A percentile compares a stretch with the other conserved stretches of the same genome.
Evolutionary conservation across 139 green algal species (phyloP).

Genomic region (Asterochloris sp.): DNA sequence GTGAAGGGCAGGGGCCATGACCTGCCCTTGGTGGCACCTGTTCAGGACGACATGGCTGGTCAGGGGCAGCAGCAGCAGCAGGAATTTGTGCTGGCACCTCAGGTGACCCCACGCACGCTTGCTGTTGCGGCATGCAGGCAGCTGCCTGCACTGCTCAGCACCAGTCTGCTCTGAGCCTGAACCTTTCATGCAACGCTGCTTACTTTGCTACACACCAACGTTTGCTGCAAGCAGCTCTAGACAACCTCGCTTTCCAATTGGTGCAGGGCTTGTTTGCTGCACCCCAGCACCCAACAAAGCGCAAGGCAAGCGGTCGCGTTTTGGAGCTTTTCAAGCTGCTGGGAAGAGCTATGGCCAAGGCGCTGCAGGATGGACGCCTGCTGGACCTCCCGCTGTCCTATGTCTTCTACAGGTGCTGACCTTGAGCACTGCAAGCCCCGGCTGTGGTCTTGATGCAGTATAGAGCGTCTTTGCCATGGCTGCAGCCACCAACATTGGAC

Average conservation of each 20-base stretch:
- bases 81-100: constrained; percentile 9
- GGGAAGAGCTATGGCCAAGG: constrained; percentile 84
- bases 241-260: too few relatives aligned
- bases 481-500: too few relatives aligned
- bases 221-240: too few relatives aligned
- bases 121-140: too few relatives aligned
- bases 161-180: too few relatives aligned
- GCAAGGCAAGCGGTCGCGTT: constrained; percentile 22
- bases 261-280: constrained; percentile 84
- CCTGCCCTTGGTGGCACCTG: constrained; percentile 2
- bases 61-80: constrained; percentile 16
- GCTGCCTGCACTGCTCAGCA: too few relatives aligned
- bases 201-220: too few relatives aligned
- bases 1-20: constrained; percentile 8
- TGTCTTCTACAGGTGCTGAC: constrained; percentile 68
- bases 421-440: background rate
- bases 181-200: too few relatives aligned
- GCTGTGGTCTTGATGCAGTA: too few relatives aligned
- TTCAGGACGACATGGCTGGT: constrained; percentile 15
- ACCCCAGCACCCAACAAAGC: constrained; percentile 47
- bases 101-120: background rate
- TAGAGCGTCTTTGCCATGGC: too few relatives aligned
- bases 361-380: constrained; percentile 88
- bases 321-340: constrained; percentile 82
- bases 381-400: constrained; percentile 88